A percentile compares a stretch with the other conserved stretches of the same genome.
Evolutionary conservation across 1,284 basidiomycete species (phyloP).

Genomic region (Irpex sp.): DNA sequence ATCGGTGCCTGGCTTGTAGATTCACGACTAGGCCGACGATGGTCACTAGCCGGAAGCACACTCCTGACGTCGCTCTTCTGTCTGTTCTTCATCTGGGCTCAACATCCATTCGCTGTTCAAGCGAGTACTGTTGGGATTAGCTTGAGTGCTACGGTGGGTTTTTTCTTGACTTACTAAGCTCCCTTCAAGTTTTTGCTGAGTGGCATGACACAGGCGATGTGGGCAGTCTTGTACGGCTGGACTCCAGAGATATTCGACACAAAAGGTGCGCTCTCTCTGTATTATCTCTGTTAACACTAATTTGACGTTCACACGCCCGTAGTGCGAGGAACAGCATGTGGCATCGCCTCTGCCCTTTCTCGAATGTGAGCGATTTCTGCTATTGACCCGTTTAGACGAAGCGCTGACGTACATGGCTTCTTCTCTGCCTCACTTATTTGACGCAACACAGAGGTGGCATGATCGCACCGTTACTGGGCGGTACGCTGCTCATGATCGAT

Average conservation of each 20-base stretch:
- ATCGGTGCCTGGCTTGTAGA: constrained; percentile 93
- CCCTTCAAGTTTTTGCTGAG: background rate
- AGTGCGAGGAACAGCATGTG: constrained; percentile 92
- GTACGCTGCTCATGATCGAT: constrained; percentile 79
- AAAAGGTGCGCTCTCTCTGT: constrained; percentile 52
- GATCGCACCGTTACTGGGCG: constrained; percentile 90
- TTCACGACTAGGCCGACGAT: constrained; percentile 77
- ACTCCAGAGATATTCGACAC: constrained; percentile 93
- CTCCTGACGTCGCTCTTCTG: constrained; percentile 87
- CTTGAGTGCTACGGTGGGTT: constrained; percentile 79
- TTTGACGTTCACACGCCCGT: background rate
- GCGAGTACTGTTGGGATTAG: constrained; percentile 85
- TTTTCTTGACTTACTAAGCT: background rate
- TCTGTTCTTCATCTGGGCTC: constrained; percentile 75
- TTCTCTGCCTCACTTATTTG: constrained; percentile 6
- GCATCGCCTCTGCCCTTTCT: constrained; percentile 90
- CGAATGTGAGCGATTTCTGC: constrained; percentile 69
- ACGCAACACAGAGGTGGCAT: constrained; percentile 89
- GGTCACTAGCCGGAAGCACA: constrained; percentile 86
- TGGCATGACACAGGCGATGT: constrained; percentile 74
- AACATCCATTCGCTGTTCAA: constrained; percentile 73
- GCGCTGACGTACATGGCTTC: background rate
- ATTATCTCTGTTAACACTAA: background rate
- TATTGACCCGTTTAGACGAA: background rate
- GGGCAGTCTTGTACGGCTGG: constrained; percentile 91